These are phyloP conservation scores for Leishmania aethiopica DNA, from an alignment of 208 protist species.

Conservation along the genomic window DNA sequence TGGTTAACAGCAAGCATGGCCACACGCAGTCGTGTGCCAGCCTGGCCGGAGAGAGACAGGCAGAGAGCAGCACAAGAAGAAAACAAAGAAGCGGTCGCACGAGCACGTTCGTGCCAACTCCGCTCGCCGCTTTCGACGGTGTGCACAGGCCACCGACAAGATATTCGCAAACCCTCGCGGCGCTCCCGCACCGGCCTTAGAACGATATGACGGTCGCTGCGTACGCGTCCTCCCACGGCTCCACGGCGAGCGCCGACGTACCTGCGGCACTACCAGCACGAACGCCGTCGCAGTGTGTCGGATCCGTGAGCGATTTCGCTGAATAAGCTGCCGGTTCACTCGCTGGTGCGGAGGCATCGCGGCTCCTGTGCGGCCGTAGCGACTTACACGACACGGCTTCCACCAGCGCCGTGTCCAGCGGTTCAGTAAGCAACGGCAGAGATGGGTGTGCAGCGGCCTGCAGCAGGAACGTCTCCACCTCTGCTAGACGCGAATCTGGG, in stretches of 20 bases:
- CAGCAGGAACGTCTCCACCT: constrained; percentile 25
- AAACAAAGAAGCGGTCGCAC: neutral
- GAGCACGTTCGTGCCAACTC: neutral
- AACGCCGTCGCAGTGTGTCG: neutral
- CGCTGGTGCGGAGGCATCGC: neutral
- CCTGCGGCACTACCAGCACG: no score
- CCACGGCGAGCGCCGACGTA: neutral
- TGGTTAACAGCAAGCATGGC: no score
- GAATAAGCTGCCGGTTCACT: neutral
- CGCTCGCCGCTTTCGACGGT: neutral
- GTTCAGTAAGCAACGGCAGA: neutral
- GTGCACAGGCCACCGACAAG: neutral
- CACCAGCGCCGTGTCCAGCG: neutral
- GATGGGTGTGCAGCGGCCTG: constrained; percentile 6
- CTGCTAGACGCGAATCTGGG: constrained; percentile 5
- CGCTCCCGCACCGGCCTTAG: neutral
- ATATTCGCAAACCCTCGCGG: neutral
- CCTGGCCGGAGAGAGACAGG: neutral
- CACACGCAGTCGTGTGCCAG: neutral
- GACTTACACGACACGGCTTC: neutral
- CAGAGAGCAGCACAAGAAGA: neutral
- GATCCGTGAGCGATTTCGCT: neutral
- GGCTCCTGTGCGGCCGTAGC: neutral
- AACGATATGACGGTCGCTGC: constrained; percentile 12
- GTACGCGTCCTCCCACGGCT: constrained; percentile 39